phyloP scores from a whole-genome alignment of 2,329 filamentous ascomycete genomes.

The Talaromyces sp. region DNA sequence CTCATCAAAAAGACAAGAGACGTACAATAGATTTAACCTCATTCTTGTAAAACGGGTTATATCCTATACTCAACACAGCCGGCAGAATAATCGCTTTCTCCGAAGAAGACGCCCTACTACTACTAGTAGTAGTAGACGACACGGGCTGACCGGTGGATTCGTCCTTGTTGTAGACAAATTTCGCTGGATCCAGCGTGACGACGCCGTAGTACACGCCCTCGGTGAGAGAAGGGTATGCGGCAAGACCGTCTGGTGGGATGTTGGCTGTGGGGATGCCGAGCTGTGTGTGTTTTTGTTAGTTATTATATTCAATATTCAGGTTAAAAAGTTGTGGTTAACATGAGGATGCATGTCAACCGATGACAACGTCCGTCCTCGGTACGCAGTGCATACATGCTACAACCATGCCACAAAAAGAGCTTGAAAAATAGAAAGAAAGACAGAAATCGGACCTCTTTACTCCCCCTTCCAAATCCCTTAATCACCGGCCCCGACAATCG shows the following conservation, averaged over 20 bases:
- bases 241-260: constrained; percentile 62
- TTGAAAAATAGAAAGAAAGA: constrained; percentile 7
- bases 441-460: constrained; percentile 68
- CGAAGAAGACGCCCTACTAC: no score
- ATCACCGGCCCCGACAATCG: constrained; percentile 81
- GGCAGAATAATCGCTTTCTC: constrained; percentile 53
- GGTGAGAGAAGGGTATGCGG: constrained; percentile 53
- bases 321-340: neutral
- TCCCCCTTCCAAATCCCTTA: constrained; percentile 87
- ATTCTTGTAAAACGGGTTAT: constrained; percentile 98
- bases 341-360: neutral
- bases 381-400: neutral
- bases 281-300: constrained; percentile 44
- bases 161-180: constrained; percentile 19
- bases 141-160: constrained; percentile 9
- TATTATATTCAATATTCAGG: neutral
- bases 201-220: constrained; percentile 94
- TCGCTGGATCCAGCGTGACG: constrained; percentile 59
- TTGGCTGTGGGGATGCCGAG: constrained; percentile 97
- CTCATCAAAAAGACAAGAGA: neutral
- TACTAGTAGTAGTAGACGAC: constrained; percentile 8
- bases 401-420: neutral
- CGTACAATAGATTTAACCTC: constrained; percentile 65
- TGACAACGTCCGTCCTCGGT: neutral
- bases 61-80: constrained; percentile 91